Percentiles rank a stretch among this genome's conserved stretches.
Evolutionary conservation across 2,329 filamentous ascomycete genomes (phyloP).

Genomic region (Lachnellula occidentalis): DNA sequence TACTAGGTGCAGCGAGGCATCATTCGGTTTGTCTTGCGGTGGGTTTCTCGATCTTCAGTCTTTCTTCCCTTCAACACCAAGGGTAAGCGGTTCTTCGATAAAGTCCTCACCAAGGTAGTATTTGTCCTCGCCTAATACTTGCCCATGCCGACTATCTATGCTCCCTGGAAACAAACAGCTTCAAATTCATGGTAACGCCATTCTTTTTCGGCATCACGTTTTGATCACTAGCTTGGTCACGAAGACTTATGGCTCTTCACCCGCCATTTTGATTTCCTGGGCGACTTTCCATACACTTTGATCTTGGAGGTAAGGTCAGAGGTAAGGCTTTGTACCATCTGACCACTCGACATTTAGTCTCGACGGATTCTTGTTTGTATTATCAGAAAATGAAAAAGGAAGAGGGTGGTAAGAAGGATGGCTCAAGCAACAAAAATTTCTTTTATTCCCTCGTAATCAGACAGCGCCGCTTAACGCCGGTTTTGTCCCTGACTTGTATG

Average conservation of each 20-base stretch:
- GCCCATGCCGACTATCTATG: neutral
- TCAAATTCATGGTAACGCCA: neutral
- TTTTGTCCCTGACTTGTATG: conserved; percentile 28
- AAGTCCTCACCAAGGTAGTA: conserved; percentile 30
- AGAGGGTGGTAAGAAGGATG: conserved; percentile 26
- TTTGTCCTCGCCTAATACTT: conserved; percentile 16
- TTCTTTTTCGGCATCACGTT: neutral
- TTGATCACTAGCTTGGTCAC: neutral
- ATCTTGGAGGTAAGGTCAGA: conserved; percentile 48
- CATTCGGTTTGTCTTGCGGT: conserved; percentile 37
- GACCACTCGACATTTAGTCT: conserved; percentile 24
- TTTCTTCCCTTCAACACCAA: conserved; percentile 33
- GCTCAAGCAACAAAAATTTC: conserved; percentile 24
- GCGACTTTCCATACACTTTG: conserved; percentile 10
- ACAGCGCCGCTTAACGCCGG: conserved; percentile 31
- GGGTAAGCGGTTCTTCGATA: conserved; percentile 34
- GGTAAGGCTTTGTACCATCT: conserved; percentile 40
- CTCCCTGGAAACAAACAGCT: neutral
- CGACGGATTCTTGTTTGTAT: conserved; percentile 27
- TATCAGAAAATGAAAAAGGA: conserved; percentile 18
- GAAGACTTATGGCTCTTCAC: neutral
- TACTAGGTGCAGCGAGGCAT: conserved; percentile 45
- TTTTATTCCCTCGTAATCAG: conserved; percentile 26
- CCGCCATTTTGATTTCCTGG: neutral
- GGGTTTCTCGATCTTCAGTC: conserved; percentile 41